Percentiles rank a stretch among this genome's conserved stretches.
phyloP scores from a whole-genome alignment of 2,329 filamentous ascomycete genomes.

The Colletotrichum graminicola region DNA sequence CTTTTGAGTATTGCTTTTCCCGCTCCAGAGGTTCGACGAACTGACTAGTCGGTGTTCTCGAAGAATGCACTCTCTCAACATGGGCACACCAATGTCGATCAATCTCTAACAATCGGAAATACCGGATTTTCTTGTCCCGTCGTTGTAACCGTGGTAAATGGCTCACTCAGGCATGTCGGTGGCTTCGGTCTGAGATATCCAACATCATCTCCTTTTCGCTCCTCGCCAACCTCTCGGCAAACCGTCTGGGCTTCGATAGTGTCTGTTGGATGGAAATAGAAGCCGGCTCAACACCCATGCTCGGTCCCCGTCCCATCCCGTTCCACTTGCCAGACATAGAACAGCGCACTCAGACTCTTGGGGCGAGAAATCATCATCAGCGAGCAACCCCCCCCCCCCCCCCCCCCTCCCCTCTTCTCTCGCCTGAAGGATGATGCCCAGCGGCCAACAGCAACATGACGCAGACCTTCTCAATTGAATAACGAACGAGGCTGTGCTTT shows the following conservation, averaged over 20 bases:
- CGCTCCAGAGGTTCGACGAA: neutral
- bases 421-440: conserved; percentile 7
- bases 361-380: neutral
- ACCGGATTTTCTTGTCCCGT: neutral
- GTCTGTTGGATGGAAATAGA: conserved; percentile 15
- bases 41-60: neutral
- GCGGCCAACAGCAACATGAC: conserved; percentile 16
- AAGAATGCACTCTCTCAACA: neutral
- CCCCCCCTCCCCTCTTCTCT: conserved; percentile 13
- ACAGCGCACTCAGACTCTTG: conserved; percentile 5
- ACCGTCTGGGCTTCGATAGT: conserved; percentile 6
- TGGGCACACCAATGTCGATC: conserved; percentile 9
- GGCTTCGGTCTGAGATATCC: conserved; percentile 13
- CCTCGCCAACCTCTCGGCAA: conserved; percentile 11
- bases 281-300: neutral
- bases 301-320: conserved; percentile 9
- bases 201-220: conserved; percentile 17
- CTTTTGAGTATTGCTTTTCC: conserved; percentile 20
- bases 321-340: neutral
- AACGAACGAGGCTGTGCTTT: conserved; percentile 35
- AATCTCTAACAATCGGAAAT: neutral
- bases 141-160: neutral
- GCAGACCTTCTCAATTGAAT: conserved; percentile 19
- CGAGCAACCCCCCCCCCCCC: conserved; percentile 8
- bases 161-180: conserved; percentile 8